A percentile compares a stretch with the other conserved stretches of the same genome.
Conservation (phyloP, 2,329 filamentous ascomycete species). For the Cytospora piceae region DNA sequence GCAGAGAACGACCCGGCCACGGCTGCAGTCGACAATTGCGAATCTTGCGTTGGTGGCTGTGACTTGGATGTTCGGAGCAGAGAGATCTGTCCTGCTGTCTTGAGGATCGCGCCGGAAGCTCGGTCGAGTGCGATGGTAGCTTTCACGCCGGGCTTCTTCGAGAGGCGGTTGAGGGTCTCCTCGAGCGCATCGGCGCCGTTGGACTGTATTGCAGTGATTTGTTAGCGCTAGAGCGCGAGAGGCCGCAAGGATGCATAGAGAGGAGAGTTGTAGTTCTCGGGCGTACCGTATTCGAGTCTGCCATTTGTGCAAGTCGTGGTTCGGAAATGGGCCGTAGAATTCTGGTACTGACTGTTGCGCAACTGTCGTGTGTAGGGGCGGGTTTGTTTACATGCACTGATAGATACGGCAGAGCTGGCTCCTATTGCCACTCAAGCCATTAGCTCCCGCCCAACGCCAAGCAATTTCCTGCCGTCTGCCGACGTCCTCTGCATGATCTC, state of each 20-base stretch:
- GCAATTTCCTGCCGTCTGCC: constrained; percentile 13
- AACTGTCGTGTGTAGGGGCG: background rate
- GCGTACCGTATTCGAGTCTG: constrained; percentile 29
- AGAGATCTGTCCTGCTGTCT: constrained; percentile 71
- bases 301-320: constrained; percentile 29
- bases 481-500: background rate
- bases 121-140: constrained; percentile 77
- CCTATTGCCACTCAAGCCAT: background rate
- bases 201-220: background rate
- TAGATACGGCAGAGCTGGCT: constrained; percentile 1
- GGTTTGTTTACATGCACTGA: background rate
- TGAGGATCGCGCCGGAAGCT: constrained; percentile 72
- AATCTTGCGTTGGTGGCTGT: constrained; percentile 26
- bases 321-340: background rate
- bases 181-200: constrained; percentile 64
- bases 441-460: constrained; percentile 2
- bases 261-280: background rate
- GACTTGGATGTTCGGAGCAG: constrained; percentile 54
- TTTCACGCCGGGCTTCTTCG: constrained; percentile 78
- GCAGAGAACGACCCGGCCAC: constrained; percentile 35
- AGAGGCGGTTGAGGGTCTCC: constrained; percentile 69
- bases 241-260: background rate
- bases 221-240: constrained; percentile 1
- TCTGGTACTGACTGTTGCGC: background rate
- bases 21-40: constrained; percentile 22